Evolutionary conservation across 305 asterid genomes (phyloP).

Genomic region (Euphrasia arctica): DNA sequence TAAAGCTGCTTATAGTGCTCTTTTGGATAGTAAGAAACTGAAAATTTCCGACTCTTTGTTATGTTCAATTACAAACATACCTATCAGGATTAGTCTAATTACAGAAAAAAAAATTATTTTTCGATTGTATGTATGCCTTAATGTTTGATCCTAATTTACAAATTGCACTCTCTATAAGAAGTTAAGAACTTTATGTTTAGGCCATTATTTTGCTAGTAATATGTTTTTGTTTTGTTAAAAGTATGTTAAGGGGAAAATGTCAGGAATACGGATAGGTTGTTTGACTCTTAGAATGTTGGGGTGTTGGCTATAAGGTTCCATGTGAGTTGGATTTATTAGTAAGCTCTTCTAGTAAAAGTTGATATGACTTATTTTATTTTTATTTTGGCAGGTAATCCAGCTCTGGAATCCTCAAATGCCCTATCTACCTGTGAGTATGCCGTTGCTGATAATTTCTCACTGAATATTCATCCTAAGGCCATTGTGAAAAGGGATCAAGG

Average conservation of each 20-base stretch:
- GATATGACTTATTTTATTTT: constrained; percentile 12
- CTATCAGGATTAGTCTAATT: background rate
- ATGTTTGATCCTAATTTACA: background rate
- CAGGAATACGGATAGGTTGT: background rate
- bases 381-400: constrained; percentile 28
- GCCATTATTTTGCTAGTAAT: background rate
- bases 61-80: background rate
- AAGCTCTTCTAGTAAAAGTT: constrained; percentile 17
- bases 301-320: constrained; percentile 7
- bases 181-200: background rate
- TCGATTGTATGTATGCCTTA: background rate
- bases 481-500: constrained; percentile 25
- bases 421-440: constrained; percentile 20
- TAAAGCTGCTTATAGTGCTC: constrained; percentile 54
- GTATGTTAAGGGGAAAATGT: background rate
- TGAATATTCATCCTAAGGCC: constrained; percentile 24
- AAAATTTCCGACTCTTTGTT: constrained; percentile 4
- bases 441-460: constrained; percentile 23
- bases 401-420: constrained; percentile 24
- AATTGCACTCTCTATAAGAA: background rate
- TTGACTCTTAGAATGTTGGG: background rate
- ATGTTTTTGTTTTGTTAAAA: background rate
- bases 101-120: background rate
- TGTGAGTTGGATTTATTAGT: constrained; percentile 7
- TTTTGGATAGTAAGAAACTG: constrained; percentile 45